These are phyloP conservation scores for Ophiosphaerella herpotricha DNA, from an alignment of 2,329 filamentous ascomycete species.

Conservation along the genomic window DNA sequence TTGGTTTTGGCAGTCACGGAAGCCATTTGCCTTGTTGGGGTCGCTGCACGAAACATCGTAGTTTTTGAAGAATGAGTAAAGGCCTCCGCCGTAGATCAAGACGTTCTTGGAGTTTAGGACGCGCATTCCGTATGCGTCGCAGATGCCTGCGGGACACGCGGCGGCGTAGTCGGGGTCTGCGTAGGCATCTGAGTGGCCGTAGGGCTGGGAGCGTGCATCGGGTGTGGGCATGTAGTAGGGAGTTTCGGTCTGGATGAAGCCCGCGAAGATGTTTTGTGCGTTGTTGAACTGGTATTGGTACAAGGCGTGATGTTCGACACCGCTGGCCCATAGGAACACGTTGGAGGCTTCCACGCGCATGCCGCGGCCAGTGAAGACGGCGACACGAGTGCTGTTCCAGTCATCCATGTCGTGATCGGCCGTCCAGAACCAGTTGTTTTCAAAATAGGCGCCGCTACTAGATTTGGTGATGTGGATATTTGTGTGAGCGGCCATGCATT, in stretches of 20 bases:
- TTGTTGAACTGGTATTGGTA: constrained; percentile 85
- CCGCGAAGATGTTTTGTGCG: constrained; percentile 80
- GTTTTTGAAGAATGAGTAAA: constrained; percentile 73
- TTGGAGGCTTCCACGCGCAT: constrained; percentile 68
- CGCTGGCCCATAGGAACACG: constrained; percentile 67
- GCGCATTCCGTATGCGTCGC: constrained; percentile 65
- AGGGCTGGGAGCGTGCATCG: constrained; percentile 66
- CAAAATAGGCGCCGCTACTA: constrained; percentile 70
- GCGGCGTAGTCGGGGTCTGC: constrained; percentile 71
- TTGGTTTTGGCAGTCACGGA: constrained; percentile 53
- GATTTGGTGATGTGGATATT: constrained; percentile 56
- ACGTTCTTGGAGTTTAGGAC: constrained; percentile 63
- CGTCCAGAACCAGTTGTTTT: constrained; percentile 91
- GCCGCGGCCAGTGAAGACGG: constrained; percentile 85
- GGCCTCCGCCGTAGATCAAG: constrained; percentile 65
- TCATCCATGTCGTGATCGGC: constrained; percentile 89
- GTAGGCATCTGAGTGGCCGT: constrained; percentile 58
- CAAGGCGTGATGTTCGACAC: constrained; percentile 63
- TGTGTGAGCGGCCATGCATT: constrained; percentile 73
- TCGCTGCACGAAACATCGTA: constrained; percentile 53
- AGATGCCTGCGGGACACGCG: constrained; percentile 25
- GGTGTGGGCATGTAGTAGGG: constrained; percentile 85
- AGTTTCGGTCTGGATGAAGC: constrained; percentile 86
- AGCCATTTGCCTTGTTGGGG: constrained; percentile 33
- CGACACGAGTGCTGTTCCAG: constrained; percentile 72